Conservation (phyloP, 1,284 basidiomycete genomes). For the Cutaneotrichosporon dermatis region DNA sequence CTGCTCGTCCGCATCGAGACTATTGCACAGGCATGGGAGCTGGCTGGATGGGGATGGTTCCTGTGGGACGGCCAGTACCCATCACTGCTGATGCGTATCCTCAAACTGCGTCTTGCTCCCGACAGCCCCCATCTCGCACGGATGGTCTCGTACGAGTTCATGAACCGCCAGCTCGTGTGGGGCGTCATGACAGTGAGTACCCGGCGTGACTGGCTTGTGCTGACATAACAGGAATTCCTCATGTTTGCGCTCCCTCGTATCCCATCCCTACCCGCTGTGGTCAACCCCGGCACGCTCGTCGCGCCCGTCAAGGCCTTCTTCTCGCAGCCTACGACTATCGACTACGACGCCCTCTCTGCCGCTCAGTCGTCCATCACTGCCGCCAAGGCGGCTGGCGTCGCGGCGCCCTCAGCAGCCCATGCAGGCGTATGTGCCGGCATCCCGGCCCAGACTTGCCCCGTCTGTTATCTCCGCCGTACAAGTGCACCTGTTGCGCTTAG, state of each 20-base stretch:
- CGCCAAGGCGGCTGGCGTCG: conserved; percentile 10
- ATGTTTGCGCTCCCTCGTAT: conserved; percentile 87
- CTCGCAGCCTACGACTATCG: conserved; percentile 25
- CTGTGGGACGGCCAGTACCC: conserved; percentile 86
- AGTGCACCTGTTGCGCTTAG: conserved; percentile 27
- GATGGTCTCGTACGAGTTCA: conserved; percentile 95
- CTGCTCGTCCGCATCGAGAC: conserved; percentile 66
- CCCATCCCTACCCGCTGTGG: conserved; percentile 53
- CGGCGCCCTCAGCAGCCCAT: conserved; percentile 19
- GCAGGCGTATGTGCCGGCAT: conserved; percentile 43
- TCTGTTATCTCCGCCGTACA: conserved; percentile 46
- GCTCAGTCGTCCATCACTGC: conserved; percentile 10
- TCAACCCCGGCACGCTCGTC: conserved; percentile 56
- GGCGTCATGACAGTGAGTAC: conserved; percentile 84
- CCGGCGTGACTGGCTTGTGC: background rate
- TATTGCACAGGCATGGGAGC: conserved; percentile 56
- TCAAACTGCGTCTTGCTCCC: conserved; percentile 75
- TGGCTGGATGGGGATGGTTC: conserved; percentile 77
- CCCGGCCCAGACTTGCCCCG: conserved; percentile 46
- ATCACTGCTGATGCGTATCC: conserved; percentile 72
- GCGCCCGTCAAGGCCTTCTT: conserved; percentile 25
- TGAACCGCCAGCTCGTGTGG: conserved; percentile 99
- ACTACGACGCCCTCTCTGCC: conserved; percentile 25
- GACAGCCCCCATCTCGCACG: conserved; percentile 66
- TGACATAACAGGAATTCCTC: conserved; percentile 73